phyloP scores from a whole-genome alignment of 352 stramenopile genomes.

The Globisporangium okanoganense region DNA sequence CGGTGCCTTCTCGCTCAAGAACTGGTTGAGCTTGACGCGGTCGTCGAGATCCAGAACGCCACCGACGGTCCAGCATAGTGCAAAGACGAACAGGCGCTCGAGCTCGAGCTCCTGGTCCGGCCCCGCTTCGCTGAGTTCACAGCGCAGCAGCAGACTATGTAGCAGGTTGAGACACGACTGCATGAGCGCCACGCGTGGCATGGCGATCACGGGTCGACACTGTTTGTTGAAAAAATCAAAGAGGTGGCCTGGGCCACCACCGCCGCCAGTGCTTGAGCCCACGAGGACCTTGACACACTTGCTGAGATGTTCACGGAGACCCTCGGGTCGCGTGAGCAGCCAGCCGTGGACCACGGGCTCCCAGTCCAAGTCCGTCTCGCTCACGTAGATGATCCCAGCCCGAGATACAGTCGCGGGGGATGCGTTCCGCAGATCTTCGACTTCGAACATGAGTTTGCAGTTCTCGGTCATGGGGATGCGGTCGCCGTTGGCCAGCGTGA shows the following conservation, averaged over 20 bases:
- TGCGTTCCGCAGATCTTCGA: slow-evolving; percentile 90
- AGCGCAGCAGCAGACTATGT: slow-evolving; percentile 47
- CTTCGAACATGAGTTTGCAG: slow-evolving; percentile 92
- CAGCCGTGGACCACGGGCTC: slow-evolving; percentile 62
- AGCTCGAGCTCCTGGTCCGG: slow-evolving; percentile 64
- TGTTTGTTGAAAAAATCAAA: slow-evolving; percentile 19
- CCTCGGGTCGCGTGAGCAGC: slow-evolving; percentile 44
- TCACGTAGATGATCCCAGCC: slow-evolving; percentile 91
- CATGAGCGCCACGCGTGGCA: slow-evolving; percentile 72
- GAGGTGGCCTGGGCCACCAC: slow-evolving; percentile 1
- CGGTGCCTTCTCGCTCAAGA: slow-evolving; percentile 40
- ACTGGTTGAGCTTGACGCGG: slow-evolving; percentile 63
- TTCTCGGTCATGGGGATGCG: slow-evolving; percentile 88
- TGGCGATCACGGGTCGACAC: slow-evolving; percentile 66
- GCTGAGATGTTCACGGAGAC: slow-evolving; percentile 40
- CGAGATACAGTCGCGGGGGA: slow-evolving; percentile 90
- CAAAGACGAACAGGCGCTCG: slow-evolving; percentile 82
- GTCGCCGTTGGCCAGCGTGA: slow-evolving; percentile 92
- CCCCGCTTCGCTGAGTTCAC: slow-evolving; percentile 52
- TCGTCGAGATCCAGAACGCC: slow-evolving; percentile 85
- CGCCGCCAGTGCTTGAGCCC: slow-evolving; percentile 15
- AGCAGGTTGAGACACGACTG: slow-evolving; percentile 68
- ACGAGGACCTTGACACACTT: slow-evolving; percentile 53
- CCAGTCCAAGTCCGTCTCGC: slow-evolving; percentile 74
- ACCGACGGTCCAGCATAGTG: slow-evolving; percentile 79